Base-by-base conservation (phyloP, 495 filamentous ascomycete species). In the Ramalina peruviana region DNA sequence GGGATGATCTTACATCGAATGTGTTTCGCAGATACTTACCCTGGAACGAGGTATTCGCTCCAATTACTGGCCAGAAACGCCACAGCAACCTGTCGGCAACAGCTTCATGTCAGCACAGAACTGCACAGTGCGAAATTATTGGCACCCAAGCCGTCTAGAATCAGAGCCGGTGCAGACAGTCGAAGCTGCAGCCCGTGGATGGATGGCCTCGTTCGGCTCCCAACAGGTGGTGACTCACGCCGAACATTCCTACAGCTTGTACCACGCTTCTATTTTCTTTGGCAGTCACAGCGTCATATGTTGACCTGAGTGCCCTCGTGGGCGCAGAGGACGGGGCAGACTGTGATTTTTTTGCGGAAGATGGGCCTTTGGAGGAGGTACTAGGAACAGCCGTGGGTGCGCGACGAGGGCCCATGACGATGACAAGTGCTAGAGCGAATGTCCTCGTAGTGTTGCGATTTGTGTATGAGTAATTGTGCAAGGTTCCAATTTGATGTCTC, bases 31-130 rank as follows among this genome's bases (percentile, higher is more conserved):
- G 7, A 10, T n/a, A 19, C 27, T 37, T 36, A 48, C 45, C 26
- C 26, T 17, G 45, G 45, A 17, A 48, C 6, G 6, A 58, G 36
- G n/a, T 49, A 3, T 12, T 60, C 58, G 43, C 46, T 50, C 43
- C 53, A 60, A 49, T 53, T 58, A 21, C 52, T 54, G 0, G 52
- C 43, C 21, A 60, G 36, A 47, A 60, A 58, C 2, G 56, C 53
- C 4, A 60, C 56, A 4, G 55, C 58, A 25, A 56, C 46, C 58
- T 60, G 20, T 48, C 33, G 6, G n/a, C 6, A 26, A 27, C 20
- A 38, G 5, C 30, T 33, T 12, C 9, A 13, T 13, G 30, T 33
- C 12, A 33, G 30, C 12, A 33, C 12, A 33, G 30, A 13, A 33
- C 30, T 33, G 30, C 30, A 33, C 30, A 13, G 9, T 33, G 23